A percentile compares a stretch with the other conserved stretches of the same genome.
Evolutionary conservation across 305 asterid genomes (phyloP).

Genomic region (Solanum hybrid): DNA sequence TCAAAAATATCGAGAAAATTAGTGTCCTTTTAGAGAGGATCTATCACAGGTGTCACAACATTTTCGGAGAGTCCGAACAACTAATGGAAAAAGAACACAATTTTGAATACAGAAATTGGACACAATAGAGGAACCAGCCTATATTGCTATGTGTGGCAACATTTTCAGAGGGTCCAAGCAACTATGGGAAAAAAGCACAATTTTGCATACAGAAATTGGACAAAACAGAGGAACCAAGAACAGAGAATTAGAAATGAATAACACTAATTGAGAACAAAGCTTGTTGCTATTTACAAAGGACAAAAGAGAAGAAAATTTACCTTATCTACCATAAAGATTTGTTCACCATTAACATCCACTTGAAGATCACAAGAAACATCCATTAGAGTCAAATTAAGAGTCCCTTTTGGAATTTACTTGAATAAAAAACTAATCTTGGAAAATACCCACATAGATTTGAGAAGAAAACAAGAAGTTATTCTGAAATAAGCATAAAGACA

Average conservation of each 20-base stretch:
- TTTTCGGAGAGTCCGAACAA: neutral
- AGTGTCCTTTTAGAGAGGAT: neutral
- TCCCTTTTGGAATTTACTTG: slow-evolving; percentile 12
- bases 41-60: too few relatives aligned
- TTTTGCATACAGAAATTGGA: neutral
- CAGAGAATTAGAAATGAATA: neutral
- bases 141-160: neutral
- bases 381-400: slow-evolving; percentile 32
- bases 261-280: neutral
- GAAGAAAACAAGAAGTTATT: slow-evolving; percentile 29
- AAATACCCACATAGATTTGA: slow-evolving; percentile 4
- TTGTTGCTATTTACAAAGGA: neutral
- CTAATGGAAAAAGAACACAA: too few relatives aligned
- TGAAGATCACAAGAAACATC: slow-evolving; percentile 54
- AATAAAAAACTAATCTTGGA: slow-evolving; percentile 8
- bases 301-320: slow-evolving; percentile 24
- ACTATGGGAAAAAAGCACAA: neutral
- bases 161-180: neutral
- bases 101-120: too few relatives aligned
- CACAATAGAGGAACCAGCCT: neutral
- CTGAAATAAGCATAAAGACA: slow-evolving; percentile 38
- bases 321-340: slow-evolving; percentile 56
- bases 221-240: neutral
- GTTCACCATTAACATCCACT: slow-evolving; percentile 80
- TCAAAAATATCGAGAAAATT: neutral